These are phyloP conservation scores for Solanum chmielewskii DNA, from an alignment of 257 asterid species.

Conservation along the genomic window DNA sequence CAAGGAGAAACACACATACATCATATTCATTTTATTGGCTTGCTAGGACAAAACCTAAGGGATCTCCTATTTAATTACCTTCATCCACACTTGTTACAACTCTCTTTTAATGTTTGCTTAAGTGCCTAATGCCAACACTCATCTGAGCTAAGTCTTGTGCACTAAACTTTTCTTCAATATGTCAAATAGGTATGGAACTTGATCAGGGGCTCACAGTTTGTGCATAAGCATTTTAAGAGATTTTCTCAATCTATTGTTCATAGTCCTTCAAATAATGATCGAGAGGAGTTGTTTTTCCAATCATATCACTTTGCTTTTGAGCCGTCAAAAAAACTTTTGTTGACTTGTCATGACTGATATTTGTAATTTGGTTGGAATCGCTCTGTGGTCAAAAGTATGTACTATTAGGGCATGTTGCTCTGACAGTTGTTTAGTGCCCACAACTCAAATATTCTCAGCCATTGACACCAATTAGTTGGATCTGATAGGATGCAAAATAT, in stretches of 20 bases:
- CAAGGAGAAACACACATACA: not conserved
- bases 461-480: not conserved
- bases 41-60: not conserved
- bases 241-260: not conserved
- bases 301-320: not conserved
- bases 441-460: not conserved
- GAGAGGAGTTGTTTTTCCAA: not conserved
- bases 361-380: not conserved
- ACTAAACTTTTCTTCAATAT: not conserved
- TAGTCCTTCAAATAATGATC: not conserved
- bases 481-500: slow-evolving; percentile 80
- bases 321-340: not conserved
- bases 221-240: not conserved
- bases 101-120: not conserved
- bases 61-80: not conserved
- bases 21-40: not conserved
- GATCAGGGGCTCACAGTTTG: not conserved
- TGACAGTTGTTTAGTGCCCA: not conserved
- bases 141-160: not conserved
- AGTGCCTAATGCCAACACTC: not conserved
- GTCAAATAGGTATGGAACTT: not conserved
- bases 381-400: not conserved
- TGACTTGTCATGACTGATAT: not conserved
- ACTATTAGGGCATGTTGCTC: not conserved
- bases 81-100: not conserved